phyloP scores from a whole-genome alignment of 768 basidiomycete genomes.

The Gloeophyllum trabeum region DNA sequence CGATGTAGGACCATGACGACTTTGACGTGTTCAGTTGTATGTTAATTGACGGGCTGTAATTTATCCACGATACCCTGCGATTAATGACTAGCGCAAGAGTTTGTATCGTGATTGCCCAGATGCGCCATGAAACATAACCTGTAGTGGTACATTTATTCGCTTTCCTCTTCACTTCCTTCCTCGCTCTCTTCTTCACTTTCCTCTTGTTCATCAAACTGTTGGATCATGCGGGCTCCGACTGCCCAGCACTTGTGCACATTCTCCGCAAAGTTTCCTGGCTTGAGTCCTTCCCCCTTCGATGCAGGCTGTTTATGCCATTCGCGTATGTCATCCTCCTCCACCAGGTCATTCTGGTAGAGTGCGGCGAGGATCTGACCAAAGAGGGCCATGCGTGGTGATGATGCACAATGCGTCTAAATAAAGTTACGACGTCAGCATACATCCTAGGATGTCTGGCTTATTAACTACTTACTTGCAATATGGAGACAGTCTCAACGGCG shows the following conservation, averaged over 20 bases:
- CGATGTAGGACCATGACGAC: too few species aligned
- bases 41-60: too few species aligned
- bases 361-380: slow-evolving; percentile 83
- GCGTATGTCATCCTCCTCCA: slow-evolving; percentile 86
- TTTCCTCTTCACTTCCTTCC: slow-evolving; percentile 13
- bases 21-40: too few species aligned
- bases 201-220: slow-evolving; percentile 65
- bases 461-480: slow-evolving; percentile 67
- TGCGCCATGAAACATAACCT: too few species aligned
- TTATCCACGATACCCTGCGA: too few species aligned
- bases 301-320: slow-evolving; percentile 61
- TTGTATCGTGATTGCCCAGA: too few species aligned
- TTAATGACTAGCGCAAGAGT: too few species aligned
- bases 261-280: slow-evolving; percentile 29
- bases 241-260: slow-evolving; percentile 60
- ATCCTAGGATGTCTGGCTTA: too few species aligned
- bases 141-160: too few species aligned
- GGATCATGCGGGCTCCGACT: slow-evolving; percentile 63
- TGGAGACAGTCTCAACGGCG: slow-evolving; percentile 65
- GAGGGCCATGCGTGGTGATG: slow-evolving; percentile 48
- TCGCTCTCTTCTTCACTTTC: slow-evolving; percentile 40
- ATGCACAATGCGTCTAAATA: slow-evolving; percentile 50
- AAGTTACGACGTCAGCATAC: neutral
- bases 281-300: slow-evolving; percentile 40
- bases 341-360: slow-evolving; percentile 85